Base-by-base conservation (phyloP, 331 rosid genomes). In the Rhamnella rubrinervis region DNA sequence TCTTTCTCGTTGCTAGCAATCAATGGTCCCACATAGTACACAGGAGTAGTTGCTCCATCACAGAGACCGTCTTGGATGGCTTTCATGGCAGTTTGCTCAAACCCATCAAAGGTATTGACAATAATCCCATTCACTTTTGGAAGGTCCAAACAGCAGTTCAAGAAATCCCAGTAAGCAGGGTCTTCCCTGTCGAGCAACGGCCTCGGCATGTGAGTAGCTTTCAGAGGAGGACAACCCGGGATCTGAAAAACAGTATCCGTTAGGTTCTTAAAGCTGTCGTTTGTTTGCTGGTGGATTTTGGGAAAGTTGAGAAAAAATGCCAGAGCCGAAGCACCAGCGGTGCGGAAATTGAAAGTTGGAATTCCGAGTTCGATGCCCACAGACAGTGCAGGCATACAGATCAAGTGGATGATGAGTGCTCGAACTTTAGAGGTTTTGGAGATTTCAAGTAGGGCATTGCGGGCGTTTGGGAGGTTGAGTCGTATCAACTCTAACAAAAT, bases 11-110 rank as follows among this genome's bases (percentile, higher is more conserved):
- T 21, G 0, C 64, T 55, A 0, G 84, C 83, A 5, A 81, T 71
- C 61, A 83, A 56, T 0, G 95, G 91, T 20, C 95, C 95, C 0
- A 85, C 38, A 18, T 28, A 79, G 75, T 72, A 88, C 17, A 88
- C 64, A 0, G 78, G 78, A 17, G 89, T 73, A 0, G 68, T 39
- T 8, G 17, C 14, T 0, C 47, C 21, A 28, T 81, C 49, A 0
- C 86, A 84, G 0, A 23, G n/a, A 4, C 88, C 87, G 0, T 73
- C 80, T 0, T 66, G 44, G 1, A 85, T 61, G 1, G 80, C 80
- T 10, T 79, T 71, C 28, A 79, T 63, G 0, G 80, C 75, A 0
- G 26, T 1, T 1, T 77, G 66, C 53, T 88, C 95, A 0, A 88
- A 67, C 26, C 72, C 85, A 6, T 25, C 40, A 7, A 77, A 88